Evolutionary conservation across 345 rosid species (phyloP).

Genomic region (Rhodamnia rubescens): DNA sequence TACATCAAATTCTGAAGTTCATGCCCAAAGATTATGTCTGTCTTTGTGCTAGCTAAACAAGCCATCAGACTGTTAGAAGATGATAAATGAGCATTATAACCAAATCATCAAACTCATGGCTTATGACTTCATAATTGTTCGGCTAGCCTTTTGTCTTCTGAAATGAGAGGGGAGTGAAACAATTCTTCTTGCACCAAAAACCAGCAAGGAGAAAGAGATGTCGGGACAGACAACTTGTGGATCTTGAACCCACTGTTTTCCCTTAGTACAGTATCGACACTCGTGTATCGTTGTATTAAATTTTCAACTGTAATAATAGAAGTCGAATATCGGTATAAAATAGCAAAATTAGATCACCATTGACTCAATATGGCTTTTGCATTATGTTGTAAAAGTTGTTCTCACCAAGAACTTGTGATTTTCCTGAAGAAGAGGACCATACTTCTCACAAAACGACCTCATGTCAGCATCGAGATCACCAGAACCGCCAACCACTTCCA

Average conservation of each 20-base stretch:
- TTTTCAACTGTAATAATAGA: background rate
- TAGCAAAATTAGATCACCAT: background rate
- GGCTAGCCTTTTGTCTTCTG: background rate
- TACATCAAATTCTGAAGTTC: background rate
- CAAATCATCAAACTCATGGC: background rate
- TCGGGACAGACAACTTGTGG: background rate
- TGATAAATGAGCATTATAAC: background rate
- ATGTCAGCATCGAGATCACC: conserved; percentile 63
- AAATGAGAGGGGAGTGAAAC: background rate
- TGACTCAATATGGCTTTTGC: background rate
- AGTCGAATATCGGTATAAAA: background rate
- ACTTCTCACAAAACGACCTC: conserved; percentile 59
- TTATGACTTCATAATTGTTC: background rate
- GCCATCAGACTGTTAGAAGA: background rate
- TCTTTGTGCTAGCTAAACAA: background rate
- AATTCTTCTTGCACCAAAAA: background rate
- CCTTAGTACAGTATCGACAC: background rate
- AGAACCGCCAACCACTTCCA: conserved; percentile 64
- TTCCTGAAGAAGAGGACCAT: conserved; percentile 57
- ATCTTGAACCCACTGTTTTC: background rate
- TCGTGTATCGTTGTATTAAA: background rate
- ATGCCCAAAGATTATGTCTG: background rate
- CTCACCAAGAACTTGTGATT: conserved; percentile 86
- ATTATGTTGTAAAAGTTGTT: background rate
- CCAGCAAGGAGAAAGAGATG: background rate